Evolutionary conservation across 2,329 filamentous ascomycete species (phyloP).

Genomic region (Fusarium ambrosium): DNA sequence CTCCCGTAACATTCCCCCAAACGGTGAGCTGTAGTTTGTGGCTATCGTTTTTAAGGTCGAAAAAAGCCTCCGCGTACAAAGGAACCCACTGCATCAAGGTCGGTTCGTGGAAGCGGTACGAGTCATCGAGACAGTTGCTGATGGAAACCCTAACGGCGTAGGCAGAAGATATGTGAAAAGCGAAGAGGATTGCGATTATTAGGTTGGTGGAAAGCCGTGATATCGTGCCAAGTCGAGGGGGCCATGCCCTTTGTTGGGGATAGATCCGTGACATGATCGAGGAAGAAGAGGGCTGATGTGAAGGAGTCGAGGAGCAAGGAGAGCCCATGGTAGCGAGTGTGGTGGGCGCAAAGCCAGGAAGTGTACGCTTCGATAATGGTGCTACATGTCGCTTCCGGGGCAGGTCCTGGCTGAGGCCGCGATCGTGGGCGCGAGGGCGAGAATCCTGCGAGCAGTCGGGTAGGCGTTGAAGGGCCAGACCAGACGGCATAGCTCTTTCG

Average conservation of each 20-base stretch:
- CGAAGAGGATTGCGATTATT: conserved; percentile 55
- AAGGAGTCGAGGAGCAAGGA: conserved; percentile 8
- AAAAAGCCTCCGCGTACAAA: conserved; percentile 78
- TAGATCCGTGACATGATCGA: conserved; percentile 34
- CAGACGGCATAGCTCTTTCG: conserved; percentile 44
- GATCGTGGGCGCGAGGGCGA: conserved; percentile 29
- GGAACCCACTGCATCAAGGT: conserved; percentile 84
- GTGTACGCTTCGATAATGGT: conserved; percentile 29
- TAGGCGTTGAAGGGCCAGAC: conserved; percentile 39
- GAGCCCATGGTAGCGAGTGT: conserved; percentile 33
- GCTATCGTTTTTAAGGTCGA: conserved; percentile 71
- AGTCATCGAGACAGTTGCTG: conserved; percentile 82
- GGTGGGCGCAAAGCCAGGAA: conserved; percentile 37
- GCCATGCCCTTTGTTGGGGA: conserved; percentile 28
- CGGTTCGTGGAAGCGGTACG: conserved; percentile 69
- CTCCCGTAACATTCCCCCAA: conserved; percentile 92
- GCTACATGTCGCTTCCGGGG: conserved; percentile 42
- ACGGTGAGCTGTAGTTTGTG: conserved; percentile 82
- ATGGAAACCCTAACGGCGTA: conserved; percentile 80
- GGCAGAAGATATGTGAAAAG: conserved; percentile 57
- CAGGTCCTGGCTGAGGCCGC: conserved; percentile 27
- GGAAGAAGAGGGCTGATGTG: conserved; percentile 19
- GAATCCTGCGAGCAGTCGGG: conserved; percentile 37
- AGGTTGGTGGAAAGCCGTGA: conserved; percentile 42
- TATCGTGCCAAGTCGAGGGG: conserved; percentile 31